These are phyloP conservation scores for Rhizopus sp. DNA, from an alignment of 371 early-diverging fungal species.

Conservation along the genomic window DNA sequence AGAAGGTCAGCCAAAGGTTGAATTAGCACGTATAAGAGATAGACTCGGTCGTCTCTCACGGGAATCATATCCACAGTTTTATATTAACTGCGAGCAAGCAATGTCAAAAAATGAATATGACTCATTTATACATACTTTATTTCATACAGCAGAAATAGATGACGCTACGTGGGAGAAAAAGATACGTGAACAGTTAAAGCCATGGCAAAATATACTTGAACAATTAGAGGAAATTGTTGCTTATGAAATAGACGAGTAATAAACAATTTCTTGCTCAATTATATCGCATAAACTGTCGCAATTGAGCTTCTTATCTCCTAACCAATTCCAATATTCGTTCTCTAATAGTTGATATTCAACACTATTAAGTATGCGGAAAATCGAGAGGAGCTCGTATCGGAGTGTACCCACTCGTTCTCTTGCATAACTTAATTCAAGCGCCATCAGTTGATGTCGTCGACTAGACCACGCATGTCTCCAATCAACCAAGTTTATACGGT, in stretches of 20 bases:
- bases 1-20: constrained; percentile 30
- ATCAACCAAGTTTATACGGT: constrained; percentile 5
- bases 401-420: constrained; percentile 53
- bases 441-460: constrained; percentile 48
- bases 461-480: constrained; percentile 26
- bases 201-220: constrained; percentile 45
- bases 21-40: constrained; percentile 44
- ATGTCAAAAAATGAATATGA: constrained; percentile 19
- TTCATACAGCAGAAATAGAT: background rate
- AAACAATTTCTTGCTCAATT: constrained; percentile 13
- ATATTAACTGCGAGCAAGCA: constrained; percentile 41
- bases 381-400: constrained; percentile 51
- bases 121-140: constrained; percentile 23
- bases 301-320: constrained; percentile 46
- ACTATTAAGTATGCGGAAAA: constrained; percentile 47
- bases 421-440: constrained; percentile 47
- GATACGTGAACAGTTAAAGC: constrained; percentile 43
- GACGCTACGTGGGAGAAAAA: constrained; percentile 43
- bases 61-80: constrained; percentile 60
- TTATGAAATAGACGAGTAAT: constrained; percentile 50
- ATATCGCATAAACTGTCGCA: constrained; percentile 22
- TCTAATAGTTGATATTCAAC: constrained; percentile 51
- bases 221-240: constrained; percentile 62
- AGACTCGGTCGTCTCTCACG: constrained; percentile 39
- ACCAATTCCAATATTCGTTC: constrained; percentile 60